Conservation (phyloP, 345 rosid genomes). For the Crucihimalaya himalaica region DNA sequence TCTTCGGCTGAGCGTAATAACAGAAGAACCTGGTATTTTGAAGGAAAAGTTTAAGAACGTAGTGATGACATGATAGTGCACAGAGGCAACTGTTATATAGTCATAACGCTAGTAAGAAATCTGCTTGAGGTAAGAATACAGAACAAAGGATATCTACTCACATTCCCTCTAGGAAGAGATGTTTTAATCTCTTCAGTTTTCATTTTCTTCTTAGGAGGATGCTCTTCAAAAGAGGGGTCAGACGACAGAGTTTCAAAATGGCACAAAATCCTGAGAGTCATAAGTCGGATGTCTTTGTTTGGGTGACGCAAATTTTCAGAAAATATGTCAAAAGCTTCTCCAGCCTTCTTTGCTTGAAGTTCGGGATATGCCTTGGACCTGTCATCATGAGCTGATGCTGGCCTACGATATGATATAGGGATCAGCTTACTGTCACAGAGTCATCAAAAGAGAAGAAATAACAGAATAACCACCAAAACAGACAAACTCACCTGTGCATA, state of each 20-base stretch:
- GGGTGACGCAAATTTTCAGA: slow-evolving; percentile 70
- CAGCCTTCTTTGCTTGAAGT: slow-evolving; percentile 48
- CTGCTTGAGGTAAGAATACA: slow-evolving; percentile 1
- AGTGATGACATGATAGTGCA: slow-evolving; percentile 7
- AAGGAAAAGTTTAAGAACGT: slow-evolving; percentile 14
- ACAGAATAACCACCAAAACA: slow-evolving; percentile 25
- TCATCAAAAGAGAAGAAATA: slow-evolving; percentile 19
- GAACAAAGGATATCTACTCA: slow-evolving; percentile 43
- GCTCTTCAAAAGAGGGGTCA: slow-evolving; percentile 45
- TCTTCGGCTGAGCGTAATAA: slow-evolving; percentile 64
- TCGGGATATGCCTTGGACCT: slow-evolving; percentile 43
- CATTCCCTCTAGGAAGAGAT: slow-evolving; percentile 45
- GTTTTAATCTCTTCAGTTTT: slow-evolving; percentile 49
- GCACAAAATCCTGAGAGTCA: slow-evolving; percentile 77
- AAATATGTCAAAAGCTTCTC: slow-evolving; percentile 50
- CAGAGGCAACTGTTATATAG: slow-evolving; percentile 9
- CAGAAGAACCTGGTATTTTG: slow-evolving; percentile 65
- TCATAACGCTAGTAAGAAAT: slow-evolving; percentile 22
- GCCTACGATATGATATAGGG: slow-evolving; percentile 43
- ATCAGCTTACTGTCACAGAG: slow-evolving; percentile 25
- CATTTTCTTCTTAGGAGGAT: slow-evolving; percentile 50
- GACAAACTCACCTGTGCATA: slow-evolving; percentile 57
- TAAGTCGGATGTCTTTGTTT: slow-evolving; percentile 67
- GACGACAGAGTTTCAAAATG: slow-evolving; percentile 52
- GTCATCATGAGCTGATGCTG: slow-evolving; percentile 40